Base-by-base conservation (phyloP, 139 green algal species). In the Auxenochlorella pyrenoidosa region DNA sequence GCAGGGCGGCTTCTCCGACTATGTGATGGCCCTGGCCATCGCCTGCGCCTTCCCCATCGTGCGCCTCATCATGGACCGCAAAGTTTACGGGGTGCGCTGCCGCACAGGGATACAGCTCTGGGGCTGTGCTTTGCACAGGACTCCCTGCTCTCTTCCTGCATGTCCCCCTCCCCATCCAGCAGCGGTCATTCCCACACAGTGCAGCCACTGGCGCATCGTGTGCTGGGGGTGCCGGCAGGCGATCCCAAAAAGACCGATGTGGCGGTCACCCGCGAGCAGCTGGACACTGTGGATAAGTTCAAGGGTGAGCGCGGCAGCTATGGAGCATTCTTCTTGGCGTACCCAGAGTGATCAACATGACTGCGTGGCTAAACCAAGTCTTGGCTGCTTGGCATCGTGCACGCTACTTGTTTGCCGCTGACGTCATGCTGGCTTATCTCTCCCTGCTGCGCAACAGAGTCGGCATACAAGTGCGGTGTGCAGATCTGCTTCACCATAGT, bases 391-490 rank as follows among this genome's bases (percentile, higher is more conserved):
- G n/a, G n/a, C 30, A 54, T 6, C 47, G 10, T 54, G 47, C 47
- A 54, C 6, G 47, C 47, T 54, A 54, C 47, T 10, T 54, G 16
- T 63, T 24, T 26, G 54, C 2, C 2, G 12, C 54, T 63, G 54
- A 63, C 54, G 16, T 24, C 54, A 28, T 63, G 13, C 2, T 63
- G 54, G 6, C 30, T 60, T 59, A 12, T 60, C 1, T 81, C 32
- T 59, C 8, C 32, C 36, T 32, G 5, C 79, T 26, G 1, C 43
- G 18, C 75, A 24, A 38, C 86, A 89, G 86, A 92, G 79, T 92
- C 89, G 32, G 71, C 73, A 16, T 92, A 89, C 85, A 92, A 92
- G 63, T 88, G 81, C 32, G 65, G 63, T 4, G 89, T 88, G 2
- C 89, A 92, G 60, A 59, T 90, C 34, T 66, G 79, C 24, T 89